phyloP scores from a whole-genome alignment of 306 rosid genomes.

The Casuarina equisetifolia region DNA sequence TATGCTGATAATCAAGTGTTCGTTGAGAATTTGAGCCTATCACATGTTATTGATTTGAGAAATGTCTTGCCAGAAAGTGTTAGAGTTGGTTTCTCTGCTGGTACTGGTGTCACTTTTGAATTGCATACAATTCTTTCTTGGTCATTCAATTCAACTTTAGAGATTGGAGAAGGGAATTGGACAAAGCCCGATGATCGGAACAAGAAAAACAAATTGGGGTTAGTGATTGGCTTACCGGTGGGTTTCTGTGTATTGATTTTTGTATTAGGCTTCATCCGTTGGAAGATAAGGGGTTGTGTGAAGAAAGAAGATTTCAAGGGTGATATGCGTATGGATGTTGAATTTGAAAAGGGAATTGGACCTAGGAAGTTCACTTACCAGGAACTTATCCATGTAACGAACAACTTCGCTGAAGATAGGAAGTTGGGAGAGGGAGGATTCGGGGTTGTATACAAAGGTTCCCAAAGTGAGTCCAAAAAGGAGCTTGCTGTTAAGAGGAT shows the following conservation, averaged over 20 bases:
- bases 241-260: neutral
- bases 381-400: slow-evolving; percentile 49
- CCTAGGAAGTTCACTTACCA: slow-evolving; percentile 55
- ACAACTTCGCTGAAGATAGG: slow-evolving; percentile 44
- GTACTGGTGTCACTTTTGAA: neutral
- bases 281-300: neutral
- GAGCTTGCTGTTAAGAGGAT: slow-evolving; percentile 76
- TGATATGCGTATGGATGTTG: slow-evolving; percentile 47
- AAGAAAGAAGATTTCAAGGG: neutral
- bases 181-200: too few relatives aligned
- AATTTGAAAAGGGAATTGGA: slow-evolving; percentile 62
- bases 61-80: neutral
- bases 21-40: neutral
- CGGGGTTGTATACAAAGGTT: slow-evolving; percentile 70
- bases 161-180: too few relatives aligned
- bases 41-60: neutral
- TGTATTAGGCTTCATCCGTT: neutral
- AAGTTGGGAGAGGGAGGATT: slow-evolving; percentile 80
- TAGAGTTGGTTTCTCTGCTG: neutral
- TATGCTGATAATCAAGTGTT: neutral
- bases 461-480: slow-evolving; percentile 26
- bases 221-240: neutral
- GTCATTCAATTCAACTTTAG: neutral
- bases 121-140: neutral
- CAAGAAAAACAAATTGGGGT: too few relatives aligned